Evolutionary conservation across 176 grass and related monocot species (phyloP).

Genomic region (Ananas comosus): DNA sequence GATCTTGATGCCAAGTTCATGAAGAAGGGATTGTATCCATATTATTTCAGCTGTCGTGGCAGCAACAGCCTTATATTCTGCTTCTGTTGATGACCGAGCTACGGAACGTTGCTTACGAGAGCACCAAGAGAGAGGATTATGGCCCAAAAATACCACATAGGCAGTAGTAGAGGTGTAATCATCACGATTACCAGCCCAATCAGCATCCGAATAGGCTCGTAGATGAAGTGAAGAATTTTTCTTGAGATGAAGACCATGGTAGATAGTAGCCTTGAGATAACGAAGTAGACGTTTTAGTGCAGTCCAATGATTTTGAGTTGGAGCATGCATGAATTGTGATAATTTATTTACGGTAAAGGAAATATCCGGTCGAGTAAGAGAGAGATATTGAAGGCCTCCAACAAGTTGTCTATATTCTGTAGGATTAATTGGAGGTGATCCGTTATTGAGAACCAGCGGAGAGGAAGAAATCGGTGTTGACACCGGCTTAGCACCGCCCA

Average conservation of each 20-base stretch:
- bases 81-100: conserved; percentile 3
- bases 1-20: background rate
- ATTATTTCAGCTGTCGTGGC: background rate
- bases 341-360: background rate
- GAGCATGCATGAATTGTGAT: background rate
- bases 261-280: conserved; percentile 2
- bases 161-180: background rate
- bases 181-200: background rate
- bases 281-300: background rate
- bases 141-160: background rate
- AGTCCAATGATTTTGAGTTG: background rate
- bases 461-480: background rate
- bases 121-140: background rate
- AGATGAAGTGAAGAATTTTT: background rate
- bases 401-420: background rate
- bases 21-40: background rate
- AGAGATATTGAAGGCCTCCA: conserved; percentile 11
- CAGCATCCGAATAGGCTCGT: background rate
- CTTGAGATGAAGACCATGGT: background rate
- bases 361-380: background rate
- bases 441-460: background rate
- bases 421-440: background rate
- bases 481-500: background rate
- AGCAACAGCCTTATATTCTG: conserved; percentile 13
- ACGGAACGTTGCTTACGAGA: conserved; percentile 4